Percentiles rank a stretch among this genome's conserved stretches.
phyloP scores from a whole-genome alignment of 768 basidiomycete species.

The Thelephora ganbajun region DNA sequence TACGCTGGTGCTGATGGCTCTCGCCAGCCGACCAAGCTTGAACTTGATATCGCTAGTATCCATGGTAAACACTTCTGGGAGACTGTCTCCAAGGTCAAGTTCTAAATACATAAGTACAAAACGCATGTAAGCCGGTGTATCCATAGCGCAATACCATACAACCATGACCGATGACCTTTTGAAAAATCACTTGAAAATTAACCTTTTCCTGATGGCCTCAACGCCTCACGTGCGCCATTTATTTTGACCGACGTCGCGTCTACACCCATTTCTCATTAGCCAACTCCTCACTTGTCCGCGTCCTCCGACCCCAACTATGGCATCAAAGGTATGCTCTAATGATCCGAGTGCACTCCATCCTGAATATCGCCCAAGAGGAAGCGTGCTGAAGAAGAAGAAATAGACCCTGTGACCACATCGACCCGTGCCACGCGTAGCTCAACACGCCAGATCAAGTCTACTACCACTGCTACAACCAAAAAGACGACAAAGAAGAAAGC shows the following conservation, averaged over 20 bases:
- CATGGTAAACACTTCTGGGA: slow-evolving; percentile 44
- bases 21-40: slow-evolving; percentile 34
- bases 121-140: neutral
- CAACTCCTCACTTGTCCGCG: neutral
- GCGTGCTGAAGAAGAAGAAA: slow-evolving; percentile 25
- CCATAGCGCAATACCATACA: neutral
- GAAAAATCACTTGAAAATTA: neutral
- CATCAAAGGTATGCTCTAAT: slow-evolving; percentile 5
- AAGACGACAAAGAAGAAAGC: neutral
- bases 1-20: slow-evolving; percentile 31
- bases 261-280: neutral
- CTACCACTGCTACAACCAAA: slow-evolving; percentile 13
- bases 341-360: neutral
- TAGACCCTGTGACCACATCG: slow-evolving; percentile 19
- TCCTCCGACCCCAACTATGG: slow-evolving; percentile 2
- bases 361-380: slow-evolving; percentile 32
- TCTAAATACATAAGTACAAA: slow-evolving; percentile 4
- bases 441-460: slow-evolving; percentile 19
- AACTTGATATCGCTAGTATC: slow-evolving; percentile 27
- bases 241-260: neutral
- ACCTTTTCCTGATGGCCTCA: neutral
- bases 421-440: slow-evolving; percentile 35
- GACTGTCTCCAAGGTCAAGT: slow-evolving; percentile 26
- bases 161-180: neutral
- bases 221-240: neutral